Evolutionary conservation across 2,329 filamentous ascomycete species (phyloP), one percentile per base, ranked within the genome.

Genomic region (Corynespora cassiicola): DNA sequence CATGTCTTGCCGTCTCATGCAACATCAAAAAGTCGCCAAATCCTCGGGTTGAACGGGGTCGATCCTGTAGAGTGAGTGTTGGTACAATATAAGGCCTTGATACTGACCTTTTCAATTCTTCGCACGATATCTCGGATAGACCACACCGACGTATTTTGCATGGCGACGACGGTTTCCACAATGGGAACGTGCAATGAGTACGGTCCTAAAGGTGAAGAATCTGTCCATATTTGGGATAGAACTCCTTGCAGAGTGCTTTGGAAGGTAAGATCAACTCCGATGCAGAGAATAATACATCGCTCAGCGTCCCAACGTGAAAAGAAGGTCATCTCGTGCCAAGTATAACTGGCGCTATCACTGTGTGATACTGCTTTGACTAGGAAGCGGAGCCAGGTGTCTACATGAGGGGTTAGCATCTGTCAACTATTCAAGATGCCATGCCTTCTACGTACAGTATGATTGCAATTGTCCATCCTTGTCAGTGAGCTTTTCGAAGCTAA

Each of bases 71-170:
- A 9, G 35, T 6, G 10, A 26, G 14, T 30, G 20, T n/a, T 29
- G 2, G 15, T 30, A 10, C 10, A 16, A 4, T 14, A 14, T 33
- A 17, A 27, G 9, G 16, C n/a, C 33, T 18, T 5, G 12, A 9
- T 16, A 17, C 38, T 40, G 29, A 36, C 52, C 24, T 49, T 49
- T n/a, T 56, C 52, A 2, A 49, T 31, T 2, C 8, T 22, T 2
- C 50, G 45, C 4, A 52, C 39, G 20, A 48, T 24, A 32, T 54
- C 42, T 11, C 52, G 40, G 7, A 56, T 22, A 9, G 32, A 44
- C 52, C 52, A 56, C 2, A 56, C 35, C 17, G 47, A 39, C 3
- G 4, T 16, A 26, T 54, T 43, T 7, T 52, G 45, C 22, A 48
- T 23, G 6, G 24, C 19, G 6, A 54, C 14, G 4, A 56, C 29